phyloP scores from a whole-genome alignment of 192 early-diverging fungal species.

The Linnemannia zychae region DNA sequence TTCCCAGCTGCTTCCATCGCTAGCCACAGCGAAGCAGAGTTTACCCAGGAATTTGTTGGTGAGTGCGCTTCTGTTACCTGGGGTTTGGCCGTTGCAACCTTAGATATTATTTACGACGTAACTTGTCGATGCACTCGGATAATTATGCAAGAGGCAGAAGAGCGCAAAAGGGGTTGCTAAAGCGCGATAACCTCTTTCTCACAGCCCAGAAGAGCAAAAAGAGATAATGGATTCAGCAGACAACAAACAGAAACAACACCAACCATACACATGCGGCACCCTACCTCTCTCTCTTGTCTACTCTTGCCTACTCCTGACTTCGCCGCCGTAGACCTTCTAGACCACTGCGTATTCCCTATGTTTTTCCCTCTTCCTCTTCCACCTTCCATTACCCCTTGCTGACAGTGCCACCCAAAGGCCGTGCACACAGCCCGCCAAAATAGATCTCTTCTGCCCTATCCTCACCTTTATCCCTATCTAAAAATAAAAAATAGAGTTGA shows the following conservation, averaged over 20 bases:
- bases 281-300: background rate
- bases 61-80: background rate
- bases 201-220: background rate
- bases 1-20: background rate
- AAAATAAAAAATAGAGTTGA: background rate
- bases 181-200: background rate
- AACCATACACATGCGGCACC: background rate
- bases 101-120: too few species aligned
- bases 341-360: background rate
- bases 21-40: background rate
- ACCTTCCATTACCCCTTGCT: background rate
- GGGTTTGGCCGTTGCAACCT: background rate
- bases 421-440: slow-evolving; percentile 3
- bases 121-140: background rate
- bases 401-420: background rate
- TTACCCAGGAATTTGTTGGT: background rate
- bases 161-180: background rate
- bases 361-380: too few species aligned
- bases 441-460: background rate
- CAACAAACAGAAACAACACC: background rate
- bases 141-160: background rate
- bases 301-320: background rate
- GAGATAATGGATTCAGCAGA: background rate
- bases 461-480: background rate
- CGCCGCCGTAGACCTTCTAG: background rate